These are phyloP conservation scores for Excoecaria agallocha DNA, from an alignment of 345 rosid genomes.

Conservation along the genomic window DNA sequence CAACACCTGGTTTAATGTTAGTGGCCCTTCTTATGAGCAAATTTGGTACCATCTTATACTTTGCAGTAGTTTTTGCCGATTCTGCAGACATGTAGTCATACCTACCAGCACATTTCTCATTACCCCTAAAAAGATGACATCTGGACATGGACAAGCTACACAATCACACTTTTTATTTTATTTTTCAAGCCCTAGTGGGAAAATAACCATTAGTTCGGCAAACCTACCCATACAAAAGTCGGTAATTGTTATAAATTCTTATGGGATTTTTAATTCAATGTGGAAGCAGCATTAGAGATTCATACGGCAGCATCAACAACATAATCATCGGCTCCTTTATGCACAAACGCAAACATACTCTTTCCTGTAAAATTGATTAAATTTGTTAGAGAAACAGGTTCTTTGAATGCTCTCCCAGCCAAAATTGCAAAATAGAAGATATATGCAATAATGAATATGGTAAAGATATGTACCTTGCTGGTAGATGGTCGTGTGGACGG, in stretches of 20 bases:
- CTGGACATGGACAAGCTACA: not conserved
- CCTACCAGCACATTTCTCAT: not conserved
- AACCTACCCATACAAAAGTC: not conserved
- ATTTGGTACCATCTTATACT: not conserved
- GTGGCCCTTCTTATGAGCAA: not conserved
- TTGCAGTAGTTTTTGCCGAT: not conserved
- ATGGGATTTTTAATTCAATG: not conserved
- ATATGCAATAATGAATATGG: not conserved
- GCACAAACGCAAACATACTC: conserved; percentile 57
- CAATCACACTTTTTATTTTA: too few relatives aligned
- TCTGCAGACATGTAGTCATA: not conserved
- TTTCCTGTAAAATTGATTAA: conserved; percentile 49
- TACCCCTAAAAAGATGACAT: not conserved
- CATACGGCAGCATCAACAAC: conserved; percentile 57
- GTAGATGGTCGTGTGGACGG: conserved; percentile 84
- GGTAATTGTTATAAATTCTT: not conserved
- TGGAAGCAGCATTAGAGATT: conserved; percentile 2
- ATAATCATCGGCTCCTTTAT: conserved; percentile 24
- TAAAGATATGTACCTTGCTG: conserved; percentile 55
- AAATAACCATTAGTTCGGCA: not conserved
- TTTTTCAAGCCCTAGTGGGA: too few relatives aligned
- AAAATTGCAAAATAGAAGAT: not conserved
- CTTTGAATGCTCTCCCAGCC: not conserved
- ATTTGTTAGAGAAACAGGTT: conserved; percentile 8
- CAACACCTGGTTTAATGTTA: not conserved